Percentiles rank a stretch among this genome's conserved stretches.
These are phyloP conservation scores for Paramecium biaurelia DNA, from an alignment of 73 alveolate species.

Conservation along the genomic window DNA sequence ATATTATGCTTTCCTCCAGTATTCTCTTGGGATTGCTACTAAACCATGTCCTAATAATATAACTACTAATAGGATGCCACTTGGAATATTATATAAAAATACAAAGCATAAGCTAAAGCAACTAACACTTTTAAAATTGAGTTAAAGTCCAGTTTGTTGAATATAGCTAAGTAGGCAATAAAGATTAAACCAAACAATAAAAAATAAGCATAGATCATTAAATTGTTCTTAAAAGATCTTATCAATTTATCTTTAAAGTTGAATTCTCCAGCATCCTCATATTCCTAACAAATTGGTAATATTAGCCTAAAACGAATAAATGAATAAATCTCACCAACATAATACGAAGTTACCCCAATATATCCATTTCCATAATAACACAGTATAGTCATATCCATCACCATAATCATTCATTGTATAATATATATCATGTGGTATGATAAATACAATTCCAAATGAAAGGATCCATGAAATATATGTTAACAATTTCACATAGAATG, in stretches of 20 bases:
- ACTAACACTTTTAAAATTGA: slow-evolving; percentile 40
- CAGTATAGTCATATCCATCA: slow-evolving; percentile 25
- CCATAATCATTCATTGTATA: slow-evolving; percentile 12
- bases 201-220: neutral
- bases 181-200: slow-evolving; percentile 34
- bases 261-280: slow-evolving; percentile 65
- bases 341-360: slow-evolving; percentile 58
- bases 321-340: neutral
- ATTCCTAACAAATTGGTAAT: slow-evolving; percentile 52
- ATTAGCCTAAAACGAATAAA: slow-evolving; percentile 42
- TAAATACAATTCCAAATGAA: slow-evolving; percentile 61
- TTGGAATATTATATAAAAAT: neutral
- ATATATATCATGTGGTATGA: slow-evolving; percentile 61
- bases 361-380: slow-evolving; percentile 32
- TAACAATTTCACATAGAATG: slow-evolving; percentile 16
- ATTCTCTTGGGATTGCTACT: slow-evolving; percentile 62
- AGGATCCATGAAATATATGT: slow-evolving; percentile 58
- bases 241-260: slow-evolving; percentile 22
- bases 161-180: slow-evolving; percentile 27
- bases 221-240: slow-evolving; percentile 45
- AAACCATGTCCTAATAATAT: slow-evolving; percentile 59
- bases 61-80: slow-evolving; percentile 58
- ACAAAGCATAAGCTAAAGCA: slow-evolving; percentile 58
- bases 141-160: slow-evolving; percentile 12
- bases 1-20: slow-evolving; percentile 26